Evolutionary conservation across 108 stramenopile genomes (phyloP).

Genomic region (Parietichytrium sp.): DNA sequence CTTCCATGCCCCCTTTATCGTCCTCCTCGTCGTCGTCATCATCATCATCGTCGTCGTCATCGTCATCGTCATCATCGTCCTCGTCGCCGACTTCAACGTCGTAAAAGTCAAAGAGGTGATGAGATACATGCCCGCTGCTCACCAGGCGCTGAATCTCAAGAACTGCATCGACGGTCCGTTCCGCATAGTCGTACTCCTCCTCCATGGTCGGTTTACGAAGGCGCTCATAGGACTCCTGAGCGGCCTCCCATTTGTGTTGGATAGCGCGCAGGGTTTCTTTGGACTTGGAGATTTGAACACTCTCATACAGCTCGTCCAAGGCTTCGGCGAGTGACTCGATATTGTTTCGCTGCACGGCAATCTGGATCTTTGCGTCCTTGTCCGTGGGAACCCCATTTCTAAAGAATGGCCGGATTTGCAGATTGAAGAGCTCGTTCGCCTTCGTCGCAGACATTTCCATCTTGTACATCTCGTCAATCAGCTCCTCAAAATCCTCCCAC

Average conservation of each 20-base stretch:
- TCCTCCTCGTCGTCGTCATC: too few species aligned
- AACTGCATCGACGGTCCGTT: neutral
- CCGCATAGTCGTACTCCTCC: neutral
- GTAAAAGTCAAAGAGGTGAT: conserved; percentile 26
- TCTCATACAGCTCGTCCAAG: conserved; percentile 3
- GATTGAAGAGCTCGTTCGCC: neutral
- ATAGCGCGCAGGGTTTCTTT: neutral
- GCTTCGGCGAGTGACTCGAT: conserved; percentile 4
- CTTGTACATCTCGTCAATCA: conserved; percentile 28
- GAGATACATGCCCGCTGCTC: neutral
- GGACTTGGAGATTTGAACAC: neutral
- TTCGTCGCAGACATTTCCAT: neutral
- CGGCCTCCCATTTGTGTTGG: neutral
- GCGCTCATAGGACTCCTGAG: neutral
- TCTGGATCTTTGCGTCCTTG: neutral
- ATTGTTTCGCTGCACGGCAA: neutral
- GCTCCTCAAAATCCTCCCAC: neutral
- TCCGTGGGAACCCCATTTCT: neutral
- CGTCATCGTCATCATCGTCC: conserved; percentile 8
- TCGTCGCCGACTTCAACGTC: neutral
- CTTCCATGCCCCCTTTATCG: too few species aligned
- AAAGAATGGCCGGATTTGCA: neutral
- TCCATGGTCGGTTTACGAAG: neutral
- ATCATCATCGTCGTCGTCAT: too few species aligned
- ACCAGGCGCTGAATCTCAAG: conserved; percentile 6